Percentiles rank a stretch among this genome's conserved stretches.
Evolutionary conservation across 768 basidiomycete species (phyloP).

Genomic region (Naganishia kalamii): DNA sequence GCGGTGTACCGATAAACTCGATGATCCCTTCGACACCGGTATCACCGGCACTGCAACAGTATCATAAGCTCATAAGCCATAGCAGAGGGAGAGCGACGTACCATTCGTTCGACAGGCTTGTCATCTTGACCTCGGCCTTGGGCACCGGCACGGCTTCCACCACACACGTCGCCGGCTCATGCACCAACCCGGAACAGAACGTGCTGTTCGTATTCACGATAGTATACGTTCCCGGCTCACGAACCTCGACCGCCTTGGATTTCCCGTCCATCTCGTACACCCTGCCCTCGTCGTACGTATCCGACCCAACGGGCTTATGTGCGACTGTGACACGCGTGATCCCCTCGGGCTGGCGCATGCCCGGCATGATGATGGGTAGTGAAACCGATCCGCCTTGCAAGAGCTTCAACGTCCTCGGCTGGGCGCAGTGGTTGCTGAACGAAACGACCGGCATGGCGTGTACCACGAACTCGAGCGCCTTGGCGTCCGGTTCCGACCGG

Average conservation of each 20-base stretch:
- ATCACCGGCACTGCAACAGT: conserved; percentile 52
- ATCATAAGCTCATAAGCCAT: conserved; percentile 44
- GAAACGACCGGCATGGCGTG: conserved; percentile 15
- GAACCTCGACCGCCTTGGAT: conserved; percentile 39
- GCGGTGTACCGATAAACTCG: conserved; percentile 78
- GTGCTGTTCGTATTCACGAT: conserved; percentile 64
- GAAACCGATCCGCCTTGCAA: conserved; percentile 55
- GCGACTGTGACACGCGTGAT: conserved; percentile 49
- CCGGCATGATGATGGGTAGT: conserved; percentile 53
- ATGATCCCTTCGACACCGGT: conserved; percentile 83
- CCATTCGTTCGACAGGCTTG: conserved; percentile 79
- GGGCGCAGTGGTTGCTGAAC: conserved; percentile 1
- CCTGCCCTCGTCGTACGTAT: conserved; percentile 60
- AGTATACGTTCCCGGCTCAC: conserved; percentile 69
- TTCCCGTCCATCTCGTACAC: conserved; percentile 53
- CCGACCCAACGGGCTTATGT: conserved; percentile 54
- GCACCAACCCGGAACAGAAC: conserved; percentile 74
- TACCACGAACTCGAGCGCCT: neutral
- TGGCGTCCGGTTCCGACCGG: conserved; percentile 30
- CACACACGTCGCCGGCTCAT: conserved; percentile 72
- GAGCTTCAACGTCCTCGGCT: conserved; percentile 35
- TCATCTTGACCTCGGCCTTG: conserved; percentile 79
- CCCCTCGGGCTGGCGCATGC: conserved; percentile 57
- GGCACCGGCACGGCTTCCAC: conserved; percentile 61
- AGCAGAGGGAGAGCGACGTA: conserved; percentile 41